A percentile compares a stretch with the other conserved stretches of the same genome.
phyloP scores from a whole-genome alignment of 768 basidiomycete species.

The Mycena albidolilacea region DNA sequence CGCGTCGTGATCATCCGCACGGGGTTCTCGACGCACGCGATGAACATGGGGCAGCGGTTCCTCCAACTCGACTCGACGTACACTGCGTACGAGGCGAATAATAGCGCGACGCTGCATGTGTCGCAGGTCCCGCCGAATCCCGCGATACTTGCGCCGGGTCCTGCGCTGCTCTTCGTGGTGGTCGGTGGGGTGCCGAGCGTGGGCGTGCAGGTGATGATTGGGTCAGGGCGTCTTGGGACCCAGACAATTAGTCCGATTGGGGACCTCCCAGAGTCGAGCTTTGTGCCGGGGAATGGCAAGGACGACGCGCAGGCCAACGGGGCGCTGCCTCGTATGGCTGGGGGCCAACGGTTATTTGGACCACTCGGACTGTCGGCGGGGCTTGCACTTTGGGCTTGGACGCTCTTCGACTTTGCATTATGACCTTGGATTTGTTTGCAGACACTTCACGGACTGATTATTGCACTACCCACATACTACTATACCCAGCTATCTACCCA shows the following conservation, averaged over 20 bases:
- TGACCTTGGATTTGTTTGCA: background rate
- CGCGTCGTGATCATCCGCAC: slow-evolving; percentile 73
- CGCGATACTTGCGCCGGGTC: slow-evolving; percentile 79
- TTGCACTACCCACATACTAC: no score
- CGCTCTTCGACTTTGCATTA: slow-evolving; percentile 10
- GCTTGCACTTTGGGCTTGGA: slow-evolving; percentile 23
- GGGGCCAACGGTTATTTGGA: background rate
- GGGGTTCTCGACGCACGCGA: slow-evolving; percentile 86
- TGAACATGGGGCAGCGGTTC: slow-evolving; percentile 86
- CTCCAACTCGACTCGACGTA: slow-evolving; percentile 77
- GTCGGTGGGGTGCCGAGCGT: slow-evolving; percentile 85
- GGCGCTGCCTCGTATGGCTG: background rate
- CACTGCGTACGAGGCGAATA: slow-evolving; percentile 68
- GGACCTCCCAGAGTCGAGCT: slow-evolving; percentile 53
- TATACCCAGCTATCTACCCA: background rate
- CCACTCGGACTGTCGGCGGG: slow-evolving; percentile 19
- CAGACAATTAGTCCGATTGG: slow-evolving; percentile 60
- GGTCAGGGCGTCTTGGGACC: slow-evolving; percentile 76
- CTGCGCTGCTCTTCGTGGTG: slow-evolving; percentile 81
- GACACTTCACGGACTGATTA: background rate
- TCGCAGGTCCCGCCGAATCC: slow-evolving; percentile 84
- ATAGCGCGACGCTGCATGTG: slow-evolving; percentile 73
- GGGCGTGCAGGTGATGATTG: slow-evolving; percentile 82
- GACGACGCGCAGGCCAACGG: background rate
- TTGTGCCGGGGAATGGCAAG: background rate